Evolutionary conservation across 345 rosid genomes (phyloP), one percentile per base, ranked within the genome.

Genomic region (Eucalyptus cloeziana): DNA sequence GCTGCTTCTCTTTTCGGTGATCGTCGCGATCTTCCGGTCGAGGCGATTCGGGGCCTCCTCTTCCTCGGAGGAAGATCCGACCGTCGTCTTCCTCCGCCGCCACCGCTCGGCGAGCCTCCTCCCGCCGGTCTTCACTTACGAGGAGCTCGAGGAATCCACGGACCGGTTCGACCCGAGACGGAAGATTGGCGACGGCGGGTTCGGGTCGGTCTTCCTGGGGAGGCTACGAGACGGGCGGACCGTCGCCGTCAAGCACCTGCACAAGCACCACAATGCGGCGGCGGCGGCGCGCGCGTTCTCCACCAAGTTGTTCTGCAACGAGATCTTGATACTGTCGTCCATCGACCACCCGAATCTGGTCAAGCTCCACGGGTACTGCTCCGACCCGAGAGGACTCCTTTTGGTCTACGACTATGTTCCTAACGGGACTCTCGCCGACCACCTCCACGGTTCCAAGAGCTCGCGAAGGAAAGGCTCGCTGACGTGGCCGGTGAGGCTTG

Each of bases 151-250:
- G 86, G 85, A 94, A 17, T 96, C 97, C 49, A 96, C 99, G 30
- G 95, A 96, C 88, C 90, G 90, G 43, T 97, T 97, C 93, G 99
- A 96, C 90, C 94, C 92, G 7, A 95, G 95, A 51, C 95, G 97
- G 80, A 97, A 96, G 89, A 96, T 97, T 69, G 99, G 99, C 1
- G 98, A 96, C 86, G 99, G 99, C 47, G 99, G 99, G 19, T 97
- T 97, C 86, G 99, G 99, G 85, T 96, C 98, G 0, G 99, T 97
- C 47, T 96, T 91, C 89, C 88, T 97, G 54, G 99, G 97, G 33
- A 96, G 94, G 49, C 98, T 96, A 90, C 52, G 62, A 76, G 99
- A 97, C 76, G 96, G 95, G 15, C 91, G 96, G 45, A 92, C 94
- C 49, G 96, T 95, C 54, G 99, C 99, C 15, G 98, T 97, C 5